Base-by-base conservation (phyloP, 2,329 filamentous ascomycete species). In the Alternaria triticimaculans region DNA sequence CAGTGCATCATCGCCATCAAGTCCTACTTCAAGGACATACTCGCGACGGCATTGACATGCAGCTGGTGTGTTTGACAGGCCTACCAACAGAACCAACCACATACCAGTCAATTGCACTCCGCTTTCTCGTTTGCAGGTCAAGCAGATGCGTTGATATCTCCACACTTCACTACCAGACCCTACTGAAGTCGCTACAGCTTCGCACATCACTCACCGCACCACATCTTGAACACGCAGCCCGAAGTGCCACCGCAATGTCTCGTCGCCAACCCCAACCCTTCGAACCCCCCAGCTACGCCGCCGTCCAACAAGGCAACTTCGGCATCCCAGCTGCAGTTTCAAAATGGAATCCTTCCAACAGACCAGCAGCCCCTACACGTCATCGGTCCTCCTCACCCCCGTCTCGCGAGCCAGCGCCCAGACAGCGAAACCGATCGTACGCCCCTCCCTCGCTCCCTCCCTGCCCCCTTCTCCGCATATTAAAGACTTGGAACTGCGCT, bases 361-460 rank as follows among this genome's bases (percentile, higher is more conserved):
- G 33, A 20, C 5, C 18, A 7, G n/a, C 14, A 5, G 21, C 15
- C 23, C 23, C 18, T 10, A 11, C 33, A 20, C 30, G 3, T 1
- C 33, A 55, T 26, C 33, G 1, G 0, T 6, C 4, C 12, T 18
- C 33, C 6, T 20, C 33, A 28, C 23, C 48, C 9, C n/a, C 25
- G 3, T 2, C 5, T 3, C 30, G 9, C 23, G n/a, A 44, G 21
- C 37, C 11, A 25, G 53, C 53, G 3, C 12, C 30, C 12, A 41
- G 53, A 28, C 33, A 60, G 53, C 14, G 54, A 26, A 57, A 59
- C 10, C 44, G 37, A 20, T 58, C 55, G 55, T 58, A 51, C 2
- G 51, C 20, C 21, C 8, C 15, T 8, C 25, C 5, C 28, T 28
- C 9, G 7, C 7, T 26, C 23, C 9, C 23, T 9, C 15, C 10